These are phyloP conservation scores for Leccinum disarticulatum DNA, from an alignment of 768 basidiomycete species.

Conservation along the genomic window DNA sequence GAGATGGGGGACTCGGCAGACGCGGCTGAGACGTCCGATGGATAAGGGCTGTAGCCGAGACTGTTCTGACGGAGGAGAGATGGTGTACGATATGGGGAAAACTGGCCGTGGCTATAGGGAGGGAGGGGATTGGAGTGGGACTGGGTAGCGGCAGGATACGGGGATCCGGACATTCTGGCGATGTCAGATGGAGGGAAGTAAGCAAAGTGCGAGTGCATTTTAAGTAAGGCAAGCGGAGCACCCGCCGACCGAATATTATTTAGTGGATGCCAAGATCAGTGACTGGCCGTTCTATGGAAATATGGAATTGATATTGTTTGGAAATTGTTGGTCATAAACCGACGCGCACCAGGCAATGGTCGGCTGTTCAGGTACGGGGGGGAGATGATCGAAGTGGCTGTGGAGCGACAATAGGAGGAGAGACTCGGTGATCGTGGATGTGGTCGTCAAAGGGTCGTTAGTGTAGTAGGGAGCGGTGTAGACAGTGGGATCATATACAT, in stretches of 20 bases:
- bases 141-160: slow-evolving; percentile 23
- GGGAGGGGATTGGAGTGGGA: slow-evolving; percentile 18
- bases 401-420: slow-evolving; percentile 26
- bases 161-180: slow-evolving; percentile 25
- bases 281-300: slow-evolving; percentile 31
- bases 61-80: slow-evolving; percentile 16
- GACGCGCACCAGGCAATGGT: slow-evolving; percentile 32
- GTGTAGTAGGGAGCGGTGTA: neutral
- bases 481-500: slow-evolving; percentile 20
- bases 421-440: slow-evolving; percentile 9
- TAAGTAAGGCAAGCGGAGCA: slow-evolving; percentile 21
- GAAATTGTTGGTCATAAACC: slow-evolving; percentile 37
- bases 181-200: slow-evolving; percentile 21
- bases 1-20: slow-evolving; percentile 41
- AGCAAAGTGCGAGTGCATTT: slow-evolving; percentile 29
- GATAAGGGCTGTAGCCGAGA: slow-evolving; percentile 36
- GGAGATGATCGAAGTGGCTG: slow-evolving; percentile 35
- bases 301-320: slow-evolving; percentile 36
- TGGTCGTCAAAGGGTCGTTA: slow-evolving; percentile 34
- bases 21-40: slow-evolving; percentile 36
- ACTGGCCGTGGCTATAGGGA: slow-evolving; percentile 21
- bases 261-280: slow-evolving; percentile 22
- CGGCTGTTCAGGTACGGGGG: slow-evolving; percentile 30
- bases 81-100: slow-evolving; percentile 5
- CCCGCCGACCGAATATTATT: slow-evolving; percentile 11